A percentile compares a stretch with the other conserved stretches of the same genome.
These are phyloP conservation scores for Penicillium samsonianum DNA, from an alignment of 495 filamentous ascomycete genomes.

Conservation along the genomic window DNA sequence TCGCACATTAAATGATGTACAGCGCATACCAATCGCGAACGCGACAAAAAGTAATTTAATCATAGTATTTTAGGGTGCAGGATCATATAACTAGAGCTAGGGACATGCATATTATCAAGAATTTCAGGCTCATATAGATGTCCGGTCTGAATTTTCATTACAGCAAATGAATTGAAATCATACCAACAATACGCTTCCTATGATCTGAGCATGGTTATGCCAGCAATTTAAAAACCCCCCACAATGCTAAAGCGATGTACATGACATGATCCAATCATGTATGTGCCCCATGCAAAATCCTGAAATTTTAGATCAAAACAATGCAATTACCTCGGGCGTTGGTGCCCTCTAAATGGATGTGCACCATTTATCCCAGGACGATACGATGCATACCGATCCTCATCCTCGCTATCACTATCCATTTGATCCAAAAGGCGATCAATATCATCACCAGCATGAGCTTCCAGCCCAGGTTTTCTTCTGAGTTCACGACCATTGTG, in stretches of 20 bases:
- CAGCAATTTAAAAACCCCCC: background rate
- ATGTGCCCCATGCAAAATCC: background rate
- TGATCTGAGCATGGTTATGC: background rate
- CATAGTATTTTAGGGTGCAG: background rate
- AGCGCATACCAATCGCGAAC: background rate
- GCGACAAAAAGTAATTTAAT: slow-evolving; percentile 10
- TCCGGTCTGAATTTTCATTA: background rate
- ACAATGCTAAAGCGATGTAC: background rate
- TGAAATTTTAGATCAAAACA: background rate
- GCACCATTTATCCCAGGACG: slow-evolving; percentile 12
- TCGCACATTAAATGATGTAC: slow-evolving; percentile 26
- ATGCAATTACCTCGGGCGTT: slow-evolving; percentile 15
- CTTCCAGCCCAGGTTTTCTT: slow-evolving; percentile 30
- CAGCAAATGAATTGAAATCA: background rate
- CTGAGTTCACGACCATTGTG: slow-evolving; percentile 13
- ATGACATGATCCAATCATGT: background rate
- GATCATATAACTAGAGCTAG: slow-evolving; percentile 1
- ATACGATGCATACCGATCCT: slow-evolving; percentile 28
- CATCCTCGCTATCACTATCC: slow-evolving; percentile 48
- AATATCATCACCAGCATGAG: slow-evolving; percentile 50
- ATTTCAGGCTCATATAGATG: background rate
- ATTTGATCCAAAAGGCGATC: slow-evolving; percentile 56
- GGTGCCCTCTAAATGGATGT: slow-evolving; percentile 13
- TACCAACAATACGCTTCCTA: background rate
- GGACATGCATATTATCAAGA: slow-evolving; percentile 7